Base-by-base conservation (phyloP, 805 yeast species). In the Schizosaccharomyces octosporus region DNA sequence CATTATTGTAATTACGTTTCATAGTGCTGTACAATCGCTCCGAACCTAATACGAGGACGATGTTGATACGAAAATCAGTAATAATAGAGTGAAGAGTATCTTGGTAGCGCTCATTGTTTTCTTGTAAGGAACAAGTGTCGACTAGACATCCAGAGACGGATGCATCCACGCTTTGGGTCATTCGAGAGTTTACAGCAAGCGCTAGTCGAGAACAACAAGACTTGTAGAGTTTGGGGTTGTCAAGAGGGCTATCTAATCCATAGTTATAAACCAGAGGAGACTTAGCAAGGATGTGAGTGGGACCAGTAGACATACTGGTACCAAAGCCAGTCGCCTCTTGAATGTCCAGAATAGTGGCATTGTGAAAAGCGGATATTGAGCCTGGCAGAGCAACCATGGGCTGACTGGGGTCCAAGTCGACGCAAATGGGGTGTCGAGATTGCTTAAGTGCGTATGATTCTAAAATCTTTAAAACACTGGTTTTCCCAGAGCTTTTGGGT, bases 261-360 rank as follows among this genome's bases (percentile, higher is more conserved):
- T 76, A 87, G 67, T 78, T 82, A 67, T 84, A 83, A 7, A 85
- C 90, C n/a, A 84, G 70, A 0, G 97, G 97, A 70, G 87, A 94
- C 69, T 87, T 86, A 1, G 75, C 67, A 0, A 76, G 76, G 1
- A 75, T 73, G 64, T 84, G 81, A 63, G 77, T 74, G 1, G 89
- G 81, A 55, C 94, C 93, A 11, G 86, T 81, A 0, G 88, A 80
- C 63, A 81, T 76, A 29, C 85, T 80, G 59, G 87, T 86, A 64
- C 95, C 95, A 74, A 94, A 84, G 17, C 74, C 72, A 29, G 21
- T 29, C 7, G 57, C 57, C 59, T 77, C 72, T 66, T 86, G 90
- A 21, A 85, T 79, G 67, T 93, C 95, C 43, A 89, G 74, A 48
- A 81, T 73, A 67, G 87, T 95, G 55, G 88, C 81, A 15, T 89